Evolutionary conservation across 2,329 filamentous ascomycete genomes (phyloP).

Genomic region (Colletotrichum noveboracense): DNA sequence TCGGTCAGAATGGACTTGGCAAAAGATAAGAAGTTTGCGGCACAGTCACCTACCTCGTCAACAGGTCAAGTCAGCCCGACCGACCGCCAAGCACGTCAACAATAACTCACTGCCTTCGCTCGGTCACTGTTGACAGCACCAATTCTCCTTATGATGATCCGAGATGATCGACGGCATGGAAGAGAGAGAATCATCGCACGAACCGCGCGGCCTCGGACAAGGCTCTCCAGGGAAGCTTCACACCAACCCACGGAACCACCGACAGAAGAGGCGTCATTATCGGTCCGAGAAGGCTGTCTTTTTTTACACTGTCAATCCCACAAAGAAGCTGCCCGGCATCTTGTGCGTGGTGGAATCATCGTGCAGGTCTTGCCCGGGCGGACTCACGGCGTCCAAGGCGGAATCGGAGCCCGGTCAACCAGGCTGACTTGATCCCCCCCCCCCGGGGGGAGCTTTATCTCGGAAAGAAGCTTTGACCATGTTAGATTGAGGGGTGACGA

Average conservation of each 20-base stretch:
- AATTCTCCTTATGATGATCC: conserved; percentile 7
- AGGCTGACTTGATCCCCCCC: background rate
- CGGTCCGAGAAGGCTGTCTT: background rate
- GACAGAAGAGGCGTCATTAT: background rate
- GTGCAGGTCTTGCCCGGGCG: background rate
- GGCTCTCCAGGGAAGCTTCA: background rate
- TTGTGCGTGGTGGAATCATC: background rate
- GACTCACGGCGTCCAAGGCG: background rate
- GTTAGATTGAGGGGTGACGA: background rate
- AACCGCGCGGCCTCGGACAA: background rate
- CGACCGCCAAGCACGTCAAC: background rate
- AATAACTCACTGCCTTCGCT: conserved; percentile 27
- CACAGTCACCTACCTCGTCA: background rate
- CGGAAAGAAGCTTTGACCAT: background rate
- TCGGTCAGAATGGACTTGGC: background rate
- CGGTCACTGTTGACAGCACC: conserved; percentile 22
- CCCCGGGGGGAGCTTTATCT: background rate
- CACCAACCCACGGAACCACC: background rate
- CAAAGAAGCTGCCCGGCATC: background rate
- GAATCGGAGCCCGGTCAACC: background rate
- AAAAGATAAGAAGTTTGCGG: background rate
- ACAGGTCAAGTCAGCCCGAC: background rate
- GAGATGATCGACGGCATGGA: background rate
- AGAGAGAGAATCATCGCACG: background rate
- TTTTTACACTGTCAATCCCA: background rate